Conservation (phyloP, 495 filamentous ascomycete species). For the Aspergillus nanangensis region DNA sequence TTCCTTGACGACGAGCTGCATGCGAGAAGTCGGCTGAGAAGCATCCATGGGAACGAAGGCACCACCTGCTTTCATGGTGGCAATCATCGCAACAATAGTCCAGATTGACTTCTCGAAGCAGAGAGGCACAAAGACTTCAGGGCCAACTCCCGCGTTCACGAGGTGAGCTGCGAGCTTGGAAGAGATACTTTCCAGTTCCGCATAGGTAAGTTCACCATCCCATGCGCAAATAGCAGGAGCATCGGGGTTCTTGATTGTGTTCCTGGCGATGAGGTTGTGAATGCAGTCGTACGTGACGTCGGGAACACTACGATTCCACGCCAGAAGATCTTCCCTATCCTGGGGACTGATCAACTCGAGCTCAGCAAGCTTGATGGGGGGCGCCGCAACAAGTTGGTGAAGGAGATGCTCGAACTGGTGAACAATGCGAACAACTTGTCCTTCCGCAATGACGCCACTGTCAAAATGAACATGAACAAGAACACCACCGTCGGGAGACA, state of each 20-base stretch:
- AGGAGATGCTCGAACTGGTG: slow-evolving; percentile 19
- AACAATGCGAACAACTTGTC: slow-evolving; percentile 10
- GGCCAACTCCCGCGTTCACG: slow-evolving; percentile 19
- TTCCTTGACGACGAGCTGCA: slow-evolving; percentile 42
- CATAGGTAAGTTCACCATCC: slow-evolving; percentile 25
- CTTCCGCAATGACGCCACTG: slow-evolving; percentile 4
- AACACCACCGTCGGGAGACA: slow-evolving; percentile 1
- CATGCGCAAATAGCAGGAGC: slow-evolving; percentile 18
- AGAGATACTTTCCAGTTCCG: slow-evolving; percentile 25
- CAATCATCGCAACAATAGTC: slow-evolving; percentile 37
- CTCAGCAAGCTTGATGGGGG: slow-evolving; percentile 2
- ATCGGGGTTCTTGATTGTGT: slow-evolving; percentile 14
- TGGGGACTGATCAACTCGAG: slow-evolving; percentile 12
- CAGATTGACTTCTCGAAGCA: slow-evolving; percentile 46
- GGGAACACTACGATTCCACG: slow-evolving; percentile 13
- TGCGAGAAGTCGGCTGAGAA: slow-evolving; percentile 40
- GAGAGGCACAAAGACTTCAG: slow-evolving; percentile 33
- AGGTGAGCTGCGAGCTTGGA: slow-evolving; percentile 29
- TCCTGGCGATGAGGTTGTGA: slow-evolving; percentile 25
- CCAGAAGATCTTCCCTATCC: slow-evolving; percentile 13
- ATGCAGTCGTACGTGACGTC: slow-evolving; percentile 22
- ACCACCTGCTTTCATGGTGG: slow-evolving; percentile 40
- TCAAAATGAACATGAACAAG: slow-evolving; percentile 14
- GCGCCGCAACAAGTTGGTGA: slow-evolving; percentile 3
- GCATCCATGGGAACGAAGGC: slow-evolving; percentile 45